These are phyloP conservation scores for Aureobasidium lini DNA, from an alignment of 2,329 filamentous ascomycete species.

Conservation along the genomic window DNA sequence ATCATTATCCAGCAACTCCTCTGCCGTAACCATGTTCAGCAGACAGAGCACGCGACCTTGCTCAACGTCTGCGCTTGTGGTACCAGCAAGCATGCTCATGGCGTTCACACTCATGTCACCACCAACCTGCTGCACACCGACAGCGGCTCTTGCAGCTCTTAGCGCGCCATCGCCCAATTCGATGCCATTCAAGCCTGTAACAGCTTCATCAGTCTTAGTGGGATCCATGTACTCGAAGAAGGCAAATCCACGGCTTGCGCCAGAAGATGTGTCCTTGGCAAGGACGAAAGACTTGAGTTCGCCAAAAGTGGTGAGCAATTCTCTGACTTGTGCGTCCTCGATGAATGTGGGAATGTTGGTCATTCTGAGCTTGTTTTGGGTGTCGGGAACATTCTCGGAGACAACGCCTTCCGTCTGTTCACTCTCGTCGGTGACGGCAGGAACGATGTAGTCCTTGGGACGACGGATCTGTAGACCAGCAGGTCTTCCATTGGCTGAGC, in stretches of 20 bases:
- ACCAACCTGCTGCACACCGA: slow-evolving; percentile 89
- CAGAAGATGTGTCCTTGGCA: slow-evolving; percentile 77
- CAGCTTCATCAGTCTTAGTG: slow-evolving; percentile 68
- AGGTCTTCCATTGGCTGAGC: slow-evolving; percentile 45
- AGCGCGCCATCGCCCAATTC: slow-evolving; percentile 80
- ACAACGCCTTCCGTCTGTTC: slow-evolving; percentile 69
- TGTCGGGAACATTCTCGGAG: slow-evolving; percentile 77
- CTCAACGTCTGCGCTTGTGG: slow-evolving; percentile 64
- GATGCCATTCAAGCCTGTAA: slow-evolving; percentile 89
- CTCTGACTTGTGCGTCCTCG: slow-evolving; percentile 82
- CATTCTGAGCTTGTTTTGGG: slow-evolving; percentile 89
- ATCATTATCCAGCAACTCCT: slow-evolving; percentile 87
- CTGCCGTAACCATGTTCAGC: slow-evolving; percentile 96
- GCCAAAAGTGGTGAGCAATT: slow-evolving; percentile 84
- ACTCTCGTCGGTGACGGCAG: slow-evolving; percentile 65
- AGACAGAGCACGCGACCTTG: slow-evolving; percentile 80
- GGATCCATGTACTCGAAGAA: slow-evolving; percentile 92
- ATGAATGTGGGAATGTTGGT: slow-evolving; percentile 84
- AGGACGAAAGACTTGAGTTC: slow-evolving; percentile 87
- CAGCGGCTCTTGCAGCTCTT: slow-evolving; percentile 80
- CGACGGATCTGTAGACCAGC: slow-evolving; percentile 68
- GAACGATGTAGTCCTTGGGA: slow-evolving; percentile 96
- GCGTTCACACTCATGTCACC: slow-evolving; percentile 95
- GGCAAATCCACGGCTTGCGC: slow-evolving; percentile 78
- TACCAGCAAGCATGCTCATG: slow-evolving; percentile 95